Evolutionary conservation across 2,329 filamentous ascomycete genomes (phyloP).

Genomic region (Raffaelea ambrosiae): DNA sequence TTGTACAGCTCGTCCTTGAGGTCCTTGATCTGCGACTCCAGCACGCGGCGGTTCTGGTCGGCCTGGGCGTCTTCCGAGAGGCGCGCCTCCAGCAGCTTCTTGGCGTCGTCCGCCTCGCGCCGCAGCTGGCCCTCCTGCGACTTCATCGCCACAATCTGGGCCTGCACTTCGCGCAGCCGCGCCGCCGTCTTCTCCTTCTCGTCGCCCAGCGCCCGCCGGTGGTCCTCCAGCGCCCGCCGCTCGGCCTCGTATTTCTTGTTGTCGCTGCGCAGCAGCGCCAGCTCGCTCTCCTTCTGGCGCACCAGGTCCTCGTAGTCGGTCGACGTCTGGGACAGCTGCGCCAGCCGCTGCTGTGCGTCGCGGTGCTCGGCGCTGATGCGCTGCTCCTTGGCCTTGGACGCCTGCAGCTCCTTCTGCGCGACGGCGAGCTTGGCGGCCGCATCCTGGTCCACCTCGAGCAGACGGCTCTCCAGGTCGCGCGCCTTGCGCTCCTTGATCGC

Average conservation of each 20-base stretch:
- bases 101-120: constrained; percentile 82
- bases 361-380: constrained; percentile 73
- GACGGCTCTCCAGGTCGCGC: constrained; percentile 74
- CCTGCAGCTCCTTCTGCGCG: constrained; percentile 71
- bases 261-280: constrained; percentile 76
- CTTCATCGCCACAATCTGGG: constrained; percentile 78
- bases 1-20: constrained; percentile 80
- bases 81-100: constrained; percentile 75
- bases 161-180: constrained; percentile 75
- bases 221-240: constrained; percentile 67
- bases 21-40: constrained; percentile 80
- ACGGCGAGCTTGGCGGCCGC: constrained; percentile 74
- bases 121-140: constrained; percentile 78
- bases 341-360: constrained; percentile 74
- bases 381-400: constrained; percentile 63
- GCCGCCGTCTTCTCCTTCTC: constrained; percentile 74
- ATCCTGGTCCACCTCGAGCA: constrained; percentile 81
- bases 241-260: constrained; percentile 77
- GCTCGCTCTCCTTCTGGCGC: constrained; percentile 86
- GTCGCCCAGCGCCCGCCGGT: constrained; percentile 59
- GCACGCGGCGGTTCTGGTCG: constrained; percentile 67
- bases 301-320: constrained; percentile 94
- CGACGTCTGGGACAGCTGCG: constrained; percentile 80
- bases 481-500: constrained; percentile 83
- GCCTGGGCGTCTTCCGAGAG: constrained; percentile 85